Evolutionary conservation across 345 rosid genomes (phyloP).

Genomic region (Zanthoxylum bungeanum): DNA sequence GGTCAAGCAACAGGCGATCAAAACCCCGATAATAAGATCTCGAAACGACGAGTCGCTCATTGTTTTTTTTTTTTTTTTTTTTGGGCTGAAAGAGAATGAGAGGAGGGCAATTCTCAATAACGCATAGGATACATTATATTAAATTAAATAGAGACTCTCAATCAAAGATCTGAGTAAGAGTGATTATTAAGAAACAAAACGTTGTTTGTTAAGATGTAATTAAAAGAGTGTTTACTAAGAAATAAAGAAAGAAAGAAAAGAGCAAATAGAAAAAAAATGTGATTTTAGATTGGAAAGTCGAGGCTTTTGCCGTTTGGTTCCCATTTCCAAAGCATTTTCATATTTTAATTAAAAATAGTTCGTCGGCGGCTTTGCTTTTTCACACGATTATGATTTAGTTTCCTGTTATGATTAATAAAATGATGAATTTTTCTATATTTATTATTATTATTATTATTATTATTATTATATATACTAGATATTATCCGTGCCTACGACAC

Average conservation of each 20-base stretch:
- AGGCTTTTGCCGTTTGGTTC: neutral
- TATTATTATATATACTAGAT: too few relatives aligned
- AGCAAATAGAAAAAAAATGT: neutral
- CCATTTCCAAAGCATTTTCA: too few relatives aligned
- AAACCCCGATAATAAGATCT: conserved; percentile 38
- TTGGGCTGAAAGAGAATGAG: neutral
- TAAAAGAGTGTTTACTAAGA: neutral
- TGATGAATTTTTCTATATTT: too few relatives aligned
- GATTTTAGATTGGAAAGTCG: neutral
- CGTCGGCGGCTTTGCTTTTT: too few relatives aligned
- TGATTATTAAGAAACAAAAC: neutral
- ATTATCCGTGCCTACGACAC: too few relatives aligned
- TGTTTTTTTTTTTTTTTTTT: neutral
- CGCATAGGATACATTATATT: neutral
- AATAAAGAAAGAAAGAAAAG: neutral
- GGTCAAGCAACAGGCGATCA: conserved; percentile 24
- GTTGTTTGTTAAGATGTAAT: neutral
- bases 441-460: too few relatives aligned
- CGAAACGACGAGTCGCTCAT: conserved; percentile 22
- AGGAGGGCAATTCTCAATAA: neutral
- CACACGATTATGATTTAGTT: too few relatives aligned
- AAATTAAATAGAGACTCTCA: neutral
- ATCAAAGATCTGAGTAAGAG: neutral
- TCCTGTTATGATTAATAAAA: too few relatives aligned
- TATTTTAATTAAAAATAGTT: too few relatives aligned